phyloP scores from a whole-genome alignment of 2,329 filamentous ascomycete genomes.

The Furcasterigmium furcatum region DNA sequence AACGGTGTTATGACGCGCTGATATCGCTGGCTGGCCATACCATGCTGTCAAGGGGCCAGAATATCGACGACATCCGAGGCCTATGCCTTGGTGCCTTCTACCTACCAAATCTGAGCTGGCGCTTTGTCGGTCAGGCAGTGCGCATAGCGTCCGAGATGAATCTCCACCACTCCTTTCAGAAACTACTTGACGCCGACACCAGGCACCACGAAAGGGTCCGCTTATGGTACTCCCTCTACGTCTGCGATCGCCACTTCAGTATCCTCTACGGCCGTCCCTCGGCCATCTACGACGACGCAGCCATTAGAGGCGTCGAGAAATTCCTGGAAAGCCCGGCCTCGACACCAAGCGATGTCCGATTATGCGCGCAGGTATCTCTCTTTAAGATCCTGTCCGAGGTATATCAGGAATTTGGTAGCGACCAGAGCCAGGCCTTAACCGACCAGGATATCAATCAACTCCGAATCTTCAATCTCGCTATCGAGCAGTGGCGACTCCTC shows the following conservation, averaged over 20 bases:
- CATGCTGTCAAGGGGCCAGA: conserved; percentile 56
- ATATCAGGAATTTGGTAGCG: conserved; percentile 7
- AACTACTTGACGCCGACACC: conserved; percentile 39
- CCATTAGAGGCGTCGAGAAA: conserved; percentile 18
- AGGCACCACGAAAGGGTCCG: conserved; percentile 51
- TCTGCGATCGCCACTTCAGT: conserved; percentile 27
- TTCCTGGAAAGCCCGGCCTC: conserved; percentile 19
- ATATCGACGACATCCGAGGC: conserved; percentile 54
- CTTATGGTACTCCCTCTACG: conserved; percentile 49
- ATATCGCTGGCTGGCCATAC: conserved; percentile 51
- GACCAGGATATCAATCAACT: conserved; percentile 8
- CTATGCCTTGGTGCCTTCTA: conserved; percentile 62
- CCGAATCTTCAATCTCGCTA: conserved; percentile 7
- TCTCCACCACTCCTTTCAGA: conserved; percentile 49
- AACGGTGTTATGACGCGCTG: conserved; percentile 52
- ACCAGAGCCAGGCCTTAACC: conserved; percentile 5
- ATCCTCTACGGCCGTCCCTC: conserved; percentile 25
- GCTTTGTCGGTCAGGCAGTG: conserved; percentile 54
- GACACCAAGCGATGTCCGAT: conserved; percentile 12
- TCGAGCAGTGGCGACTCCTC: conserved; percentile 4
- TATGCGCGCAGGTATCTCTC: conserved; percentile 15
- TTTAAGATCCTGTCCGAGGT: conserved; percentile 9
- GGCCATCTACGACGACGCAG: conserved; percentile 17
- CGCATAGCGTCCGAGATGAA: conserved; percentile 54
- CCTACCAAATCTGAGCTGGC: conserved; percentile 61